Evolutionary conservation across 2,329 filamentous ascomycete genomes (phyloP).

Genomic region (Pestalotiopsis sp.): DNA sequence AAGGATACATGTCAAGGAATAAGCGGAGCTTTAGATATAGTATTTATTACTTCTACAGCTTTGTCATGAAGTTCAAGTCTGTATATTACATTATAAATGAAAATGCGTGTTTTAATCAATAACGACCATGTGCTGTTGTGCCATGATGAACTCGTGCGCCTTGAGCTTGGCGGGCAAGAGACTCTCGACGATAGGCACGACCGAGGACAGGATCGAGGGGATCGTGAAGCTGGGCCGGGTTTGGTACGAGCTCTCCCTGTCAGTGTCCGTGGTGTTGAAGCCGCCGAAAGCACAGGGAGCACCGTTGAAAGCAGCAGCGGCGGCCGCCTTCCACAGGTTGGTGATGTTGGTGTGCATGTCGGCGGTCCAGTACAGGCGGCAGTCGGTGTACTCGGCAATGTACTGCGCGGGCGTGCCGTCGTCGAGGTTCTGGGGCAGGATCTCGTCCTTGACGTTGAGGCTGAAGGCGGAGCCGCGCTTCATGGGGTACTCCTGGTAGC

Average conservation of each 20-base stretch:
- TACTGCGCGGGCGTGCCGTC: constrained; percentile 48
- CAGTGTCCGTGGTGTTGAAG: constrained; percentile 22
- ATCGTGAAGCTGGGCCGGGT: not conserved
- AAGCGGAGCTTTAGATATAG: not conserved
- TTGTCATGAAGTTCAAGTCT: not conserved
- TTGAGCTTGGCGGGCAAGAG: not conserved
- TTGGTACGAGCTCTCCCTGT: constrained; percentile 14
- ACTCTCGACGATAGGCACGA: not conserved
- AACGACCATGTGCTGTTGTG: constrained; percentile 24
- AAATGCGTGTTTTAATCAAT: constrained; percentile 21
- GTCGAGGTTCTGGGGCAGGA: constrained; percentile 34
- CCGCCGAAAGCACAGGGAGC: constrained; percentile 39
- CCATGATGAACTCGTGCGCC: constrained; percentile 1
- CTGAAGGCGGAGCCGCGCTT: constrained; percentile 32
- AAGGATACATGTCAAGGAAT: not conserved
- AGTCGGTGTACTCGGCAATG: constrained; percentile 47
- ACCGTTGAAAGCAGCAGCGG: constrained; percentile 39
- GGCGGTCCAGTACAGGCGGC: constrained; percentile 51
- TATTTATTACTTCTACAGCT: not conserved
- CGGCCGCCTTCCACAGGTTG: constrained; percentile 47
- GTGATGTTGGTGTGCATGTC: constrained; percentile 47
- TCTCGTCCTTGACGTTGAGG: constrained; percentile 41
- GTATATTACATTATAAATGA: constrained; percentile 3
- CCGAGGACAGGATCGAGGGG: not conserved
- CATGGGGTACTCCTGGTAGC: constrained; percentile 32